Conservation (phyloP, 352 stramenopile species). For the Phytophthora litchii region DNA sequence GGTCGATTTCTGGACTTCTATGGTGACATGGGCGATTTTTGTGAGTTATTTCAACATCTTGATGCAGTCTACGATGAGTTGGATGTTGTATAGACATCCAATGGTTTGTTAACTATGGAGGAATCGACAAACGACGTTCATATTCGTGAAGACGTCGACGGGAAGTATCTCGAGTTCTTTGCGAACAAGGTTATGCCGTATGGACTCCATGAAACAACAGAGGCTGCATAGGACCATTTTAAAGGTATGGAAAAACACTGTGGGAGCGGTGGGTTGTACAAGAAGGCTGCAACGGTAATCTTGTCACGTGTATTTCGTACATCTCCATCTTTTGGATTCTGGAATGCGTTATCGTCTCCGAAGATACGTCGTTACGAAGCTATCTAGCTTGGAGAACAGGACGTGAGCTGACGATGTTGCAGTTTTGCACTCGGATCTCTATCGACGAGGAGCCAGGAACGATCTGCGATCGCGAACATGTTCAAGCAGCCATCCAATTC, state of each 20-base stretch:
- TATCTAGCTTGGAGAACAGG: constrained; percentile 22
- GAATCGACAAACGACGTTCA: constrained; percentile 10
- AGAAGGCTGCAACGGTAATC: constrained; percentile 23
- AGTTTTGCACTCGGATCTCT: constrained; percentile 51
- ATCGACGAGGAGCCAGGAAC: constrained; percentile 36
- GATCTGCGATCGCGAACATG: constrained; percentile 19
- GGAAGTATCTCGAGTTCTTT: constrained; percentile 31
- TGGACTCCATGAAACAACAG: constrained; percentile 6
- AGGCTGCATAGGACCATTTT: constrained; percentile 28
- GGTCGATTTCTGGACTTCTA: constrained; percentile 4
- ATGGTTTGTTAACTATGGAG: constrained; percentile 9
- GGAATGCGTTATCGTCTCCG: no score
- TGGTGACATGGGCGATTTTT: constrained; percentile 12
- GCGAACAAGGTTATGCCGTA: constrained; percentile 30
- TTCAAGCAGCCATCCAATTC: constrained; percentile 41
- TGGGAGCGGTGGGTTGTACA: constrained; percentile 22
- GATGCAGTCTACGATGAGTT: constrained; percentile 20
- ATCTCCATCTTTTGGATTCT: no score
- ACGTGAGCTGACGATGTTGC: constrained; percentile 44
- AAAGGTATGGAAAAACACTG: constrained; percentile 24
- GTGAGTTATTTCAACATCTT: constrained; percentile 17
- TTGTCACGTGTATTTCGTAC: no score
- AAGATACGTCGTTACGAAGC: constrained; percentile 41
- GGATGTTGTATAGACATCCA: constrained; percentile 22
- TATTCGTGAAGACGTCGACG: constrained; percentile 26